A percentile compares a stretch with the other conserved stretches of the same genome.
These are phyloP conservation scores for Leptodermis oblonga DNA, from an alignment of 257 asterid genomes.

Conservation along the genomic window DNA sequence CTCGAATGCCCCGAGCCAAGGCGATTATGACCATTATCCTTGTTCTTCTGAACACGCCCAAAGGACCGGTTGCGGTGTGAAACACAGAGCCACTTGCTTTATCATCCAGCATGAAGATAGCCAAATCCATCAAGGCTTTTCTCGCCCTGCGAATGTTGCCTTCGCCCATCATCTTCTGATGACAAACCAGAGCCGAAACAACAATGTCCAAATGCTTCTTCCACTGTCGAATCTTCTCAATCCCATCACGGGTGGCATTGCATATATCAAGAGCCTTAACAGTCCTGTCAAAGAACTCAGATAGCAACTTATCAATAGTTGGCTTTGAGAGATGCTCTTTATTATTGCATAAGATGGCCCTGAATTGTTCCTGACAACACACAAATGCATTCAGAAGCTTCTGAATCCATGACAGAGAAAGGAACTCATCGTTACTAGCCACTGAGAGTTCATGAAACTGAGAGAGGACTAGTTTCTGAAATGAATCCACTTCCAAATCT, in stretches of 20 bases:
- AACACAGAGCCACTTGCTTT: constrained; percentile 58
- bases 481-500: constrained; percentile 36
- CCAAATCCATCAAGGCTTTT: constrained; percentile 73
- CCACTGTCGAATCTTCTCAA: constrained; percentile 75
- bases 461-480: constrained; percentile 50
- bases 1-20: constrained; percentile 63
- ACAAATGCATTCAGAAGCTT: constrained; percentile 60
- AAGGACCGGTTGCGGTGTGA: constrained; percentile 73
- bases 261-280: constrained; percentile 85
- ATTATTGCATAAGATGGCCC: constrained; percentile 35
- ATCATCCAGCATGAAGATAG: constrained; percentile 72
- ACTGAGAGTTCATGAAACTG: constrained; percentile 55
- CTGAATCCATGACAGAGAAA: constrained; percentile 73
- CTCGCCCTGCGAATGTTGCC: constrained; percentile 82
- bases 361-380: constrained; percentile 61
- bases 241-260: constrained; percentile 83
- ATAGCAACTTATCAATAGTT: constrained; percentile 48
- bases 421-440: constrained; percentile 54
- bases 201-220: constrained; percentile 73
- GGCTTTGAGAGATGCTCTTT: constrained; percentile 44
- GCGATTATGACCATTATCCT: constrained; percentile 49
- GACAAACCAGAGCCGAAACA: constrained; percentile 48
- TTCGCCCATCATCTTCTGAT: constrained; percentile 45
- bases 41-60: constrained; percentile 51
- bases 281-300: constrained; percentile 67